A percentile compares a stretch with the other conserved stretches of the same genome.
Evolutionary conservation across 176 grass and related monocot genomes (phyloP).

Genomic region (Rhynchospora tenuis): DNA sequence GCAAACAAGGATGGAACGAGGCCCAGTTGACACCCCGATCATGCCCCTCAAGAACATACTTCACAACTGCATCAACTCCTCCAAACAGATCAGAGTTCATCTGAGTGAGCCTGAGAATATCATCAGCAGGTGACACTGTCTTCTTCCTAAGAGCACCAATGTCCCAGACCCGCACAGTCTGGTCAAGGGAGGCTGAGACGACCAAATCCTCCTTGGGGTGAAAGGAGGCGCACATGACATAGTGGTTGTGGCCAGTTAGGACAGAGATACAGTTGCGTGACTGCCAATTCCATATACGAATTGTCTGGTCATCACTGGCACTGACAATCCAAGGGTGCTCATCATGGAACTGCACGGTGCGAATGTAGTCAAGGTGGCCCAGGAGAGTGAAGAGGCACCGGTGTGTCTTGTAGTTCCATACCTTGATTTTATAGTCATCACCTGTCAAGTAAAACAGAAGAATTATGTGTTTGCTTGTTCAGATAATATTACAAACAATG

Average conservation of each 20-base stretch:
- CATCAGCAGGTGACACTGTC: conserved; percentile 62
- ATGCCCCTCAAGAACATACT: conserved; percentile 88
- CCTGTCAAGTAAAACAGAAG: conserved; percentile 35
- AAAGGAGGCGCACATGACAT: conserved; percentile 93
- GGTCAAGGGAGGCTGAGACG: conserved; percentile 77
- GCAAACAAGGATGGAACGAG: conserved; percentile 68
- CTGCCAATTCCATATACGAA: conserved; percentile 94
- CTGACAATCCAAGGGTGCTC: conserved; percentile 83
- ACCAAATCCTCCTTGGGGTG: conserved; percentile 91
- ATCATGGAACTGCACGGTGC: conserved; percentile 81
- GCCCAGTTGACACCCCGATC: conserved; percentile 94
- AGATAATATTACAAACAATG: background rate
- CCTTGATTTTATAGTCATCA: conserved; percentile 96
- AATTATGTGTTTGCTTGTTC: background rate
- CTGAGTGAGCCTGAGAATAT: conserved; percentile 66
- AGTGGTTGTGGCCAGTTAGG: conserved; percentile 85
- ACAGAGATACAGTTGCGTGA: conserved; percentile 75
- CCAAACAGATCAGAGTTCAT: conserved; percentile 96
- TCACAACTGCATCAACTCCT: conserved; percentile 73
- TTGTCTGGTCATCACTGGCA: conserved; percentile 86
- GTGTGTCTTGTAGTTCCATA: conserved; percentile 95
- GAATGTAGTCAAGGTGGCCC: conserved; percentile 87
- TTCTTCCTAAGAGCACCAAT: conserved; percentile 72
- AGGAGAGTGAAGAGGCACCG: conserved; percentile 88
- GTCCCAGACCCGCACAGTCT: conserved; percentile 89